Base-by-base conservation (phyloP, 208 protist species). In the Trypanosomatidae sp. region DNA sequence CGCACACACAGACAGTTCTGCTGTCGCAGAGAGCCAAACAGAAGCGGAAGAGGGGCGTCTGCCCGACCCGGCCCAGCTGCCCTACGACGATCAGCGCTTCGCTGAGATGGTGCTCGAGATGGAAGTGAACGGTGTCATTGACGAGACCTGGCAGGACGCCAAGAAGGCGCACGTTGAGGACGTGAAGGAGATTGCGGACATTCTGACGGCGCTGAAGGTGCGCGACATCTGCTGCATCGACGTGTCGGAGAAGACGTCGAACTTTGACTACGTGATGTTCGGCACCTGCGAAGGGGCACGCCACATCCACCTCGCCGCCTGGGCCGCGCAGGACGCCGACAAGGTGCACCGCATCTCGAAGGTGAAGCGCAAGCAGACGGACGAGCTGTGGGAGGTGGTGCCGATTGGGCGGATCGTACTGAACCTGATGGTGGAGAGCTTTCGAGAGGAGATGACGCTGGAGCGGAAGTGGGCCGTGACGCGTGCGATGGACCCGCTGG, bases 401-500 rank as follows among this genome's bases (percentile, higher is more conserved):
- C 84, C 93, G 4, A 80, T 97, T 56, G 93, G 93, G 44, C 87
- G 93, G 30, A 97, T 95, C 69, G 77, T 97, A 33, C 73, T 97
- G 55, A 97, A 95, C 73, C 81, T 97, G 8, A 94, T 97, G 91
- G 79, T 89, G 69, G 89, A 97, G 79, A 84, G 86, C 58, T 74
- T 88, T 25, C 82, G 93, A 15, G 85, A 92, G 36, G 85, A 93
- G 71, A 79, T 94, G 69, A 79, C 85, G 36, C 81, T 95, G 58
- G 91, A 97, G 85, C 89, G 93, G 13, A 97, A 97, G 81, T 97
- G 93, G 91, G 80, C 89, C 0, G 89, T 97, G n/a, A 97, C 93
- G 22, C 79, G 73, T 25, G 76, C 67, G 33, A 97, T 97, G 93
- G 91, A 97, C 74, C 93, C 93, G 0, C 83, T 97, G 17, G 59